Evolutionary conservation across 1,284 basidiomycete species (phyloP), one percentile per base, ranked within the genome.

Genomic region (Naganishia sp.): DNA sequence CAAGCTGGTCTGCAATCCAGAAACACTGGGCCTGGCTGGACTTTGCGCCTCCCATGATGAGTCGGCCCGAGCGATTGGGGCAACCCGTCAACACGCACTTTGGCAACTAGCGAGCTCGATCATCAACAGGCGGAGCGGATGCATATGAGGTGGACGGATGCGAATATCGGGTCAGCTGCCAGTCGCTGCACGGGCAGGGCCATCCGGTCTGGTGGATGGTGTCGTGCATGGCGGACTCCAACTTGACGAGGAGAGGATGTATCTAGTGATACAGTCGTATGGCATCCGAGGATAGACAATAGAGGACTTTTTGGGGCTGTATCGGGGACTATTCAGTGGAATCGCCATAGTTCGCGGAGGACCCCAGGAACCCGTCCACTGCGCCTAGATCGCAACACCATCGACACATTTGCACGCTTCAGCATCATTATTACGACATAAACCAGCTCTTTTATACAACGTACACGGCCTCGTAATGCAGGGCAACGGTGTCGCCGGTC

Each of bases 71-170:
- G 36, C 13, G 36, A 39, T 7, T 39, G 36, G 36, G 36, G 36
- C 36, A 7, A 39, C 36, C 4, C 36, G 36, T 39, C 36, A 39
- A 39, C 36, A 39, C 7, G 36, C 36, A 3, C 36, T 2, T 13
- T 9, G 36, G 36, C 28, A 28, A 1, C 28, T 16, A 46, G 46
- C 46, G 21, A 23, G 48, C 48, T 13, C n/a, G 21, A 23, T 23
- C 21, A 21, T 49, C 21, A 55, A 7, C 53, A 18, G 15, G 43
- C 11, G 15, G 21, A 23, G 59, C 59, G 59, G 59, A 61, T 52
- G 59, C 59, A 52, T 43, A 39, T 43, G 59, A 61, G 59, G 28
- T 46, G 46, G 46, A 28, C 48, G 33, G 36, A 49, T 43, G 23
- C 36, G 39, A 52, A 43, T 42, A 49, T 18, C 31, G 33, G 45